Base-by-base conservation (phyloP, 1,284 basidiomycete genomes). In the Malassezia globosa region DNA sequence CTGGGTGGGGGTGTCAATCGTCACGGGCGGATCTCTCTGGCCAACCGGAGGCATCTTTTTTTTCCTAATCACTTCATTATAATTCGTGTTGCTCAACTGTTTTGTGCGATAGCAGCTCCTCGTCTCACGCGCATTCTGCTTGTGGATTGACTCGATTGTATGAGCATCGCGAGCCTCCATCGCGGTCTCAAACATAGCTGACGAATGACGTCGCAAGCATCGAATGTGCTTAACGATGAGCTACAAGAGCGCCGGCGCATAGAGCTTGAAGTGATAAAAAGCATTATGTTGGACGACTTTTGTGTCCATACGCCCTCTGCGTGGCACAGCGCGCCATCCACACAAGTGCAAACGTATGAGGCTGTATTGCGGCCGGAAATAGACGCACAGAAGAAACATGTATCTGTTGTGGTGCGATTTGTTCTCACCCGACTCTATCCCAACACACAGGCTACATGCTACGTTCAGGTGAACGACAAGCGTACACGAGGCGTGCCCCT, bases 341-440 rank as follows among this genome's bases (percentile, higher is more conserved):
- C 63, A 2, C 54, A 61, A 18, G 54, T 57, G 3, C 55, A 61
- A 29, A 56, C 59, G 16, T 64, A 61, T 31, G 59, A 66, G 18
- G 46, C 67, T n/a, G 42, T 54, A 7, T 34, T 68, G 5, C 51
- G 61, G 6, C 66, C 66, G 0, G 62, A 64, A 26, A 54, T 62
- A 22, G 66, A 68, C 22, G 40, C 46, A 6, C 52, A 61, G 31
- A 66, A 65, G 27, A 35, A 50, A 1, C 59, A 59, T 24, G 55
- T 64, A 0, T 48, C 55, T 22, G 62, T 59, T 18, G 48, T 61
- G 16, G 50, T 63, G 19, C 44, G 50, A 21, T 46, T 70, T 6
- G 55, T 55, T 8, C 56, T 70, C 3, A 64, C 67, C n/a, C 58
- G 55, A 27, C 59, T 59, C 21, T 70, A 70, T 29, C 67, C 67